Evolutionary conservation across 148 eudicot genomes (phyloP).

Genomic region (Camellia lanceoleosa): DNA sequence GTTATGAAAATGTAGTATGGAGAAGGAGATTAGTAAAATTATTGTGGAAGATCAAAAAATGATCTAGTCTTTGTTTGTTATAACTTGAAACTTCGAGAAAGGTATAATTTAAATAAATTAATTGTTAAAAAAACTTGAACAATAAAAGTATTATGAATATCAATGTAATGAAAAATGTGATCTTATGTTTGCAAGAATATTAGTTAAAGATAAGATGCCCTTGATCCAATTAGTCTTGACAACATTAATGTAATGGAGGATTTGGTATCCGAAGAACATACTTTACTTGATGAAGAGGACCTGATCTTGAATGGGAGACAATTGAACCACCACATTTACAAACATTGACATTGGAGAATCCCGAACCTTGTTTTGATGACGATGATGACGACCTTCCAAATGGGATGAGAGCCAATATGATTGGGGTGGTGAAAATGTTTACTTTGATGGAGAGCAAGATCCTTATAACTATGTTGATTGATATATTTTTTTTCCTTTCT

Average conservation of each 20-base stretch:
- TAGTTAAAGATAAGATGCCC: background rate
- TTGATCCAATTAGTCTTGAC: slow-evolving; percentile 3
- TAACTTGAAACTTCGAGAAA: too few species aligned
- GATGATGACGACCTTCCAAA: too few species aligned
- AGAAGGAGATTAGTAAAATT: background rate
- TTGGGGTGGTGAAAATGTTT: too few species aligned
- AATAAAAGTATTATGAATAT: too few species aligned
- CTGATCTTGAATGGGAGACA: background rate
- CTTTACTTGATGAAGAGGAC: background rate
- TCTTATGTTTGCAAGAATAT: background rate
- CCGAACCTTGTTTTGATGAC: too few species aligned
- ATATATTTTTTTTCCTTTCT: too few species aligned
- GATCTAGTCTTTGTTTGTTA: background rate
- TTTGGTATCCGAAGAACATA: background rate
- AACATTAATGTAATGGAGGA: background rate
- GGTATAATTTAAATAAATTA: background rate
- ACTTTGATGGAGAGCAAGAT: too few species aligned
- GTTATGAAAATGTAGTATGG: background rate
- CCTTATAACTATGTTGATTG: too few species aligned
- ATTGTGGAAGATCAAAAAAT: background rate
- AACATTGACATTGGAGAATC: too few species aligned
- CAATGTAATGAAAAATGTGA: background rate
- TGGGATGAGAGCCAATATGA: too few species aligned
- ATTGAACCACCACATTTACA: background rate
- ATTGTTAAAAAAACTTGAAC: background rate